These are phyloP conservation scores for Chaetomium cochliodes DNA, from an alignment of 495 filamentous ascomycete genomes.

Conservation along the genomic window DNA sequence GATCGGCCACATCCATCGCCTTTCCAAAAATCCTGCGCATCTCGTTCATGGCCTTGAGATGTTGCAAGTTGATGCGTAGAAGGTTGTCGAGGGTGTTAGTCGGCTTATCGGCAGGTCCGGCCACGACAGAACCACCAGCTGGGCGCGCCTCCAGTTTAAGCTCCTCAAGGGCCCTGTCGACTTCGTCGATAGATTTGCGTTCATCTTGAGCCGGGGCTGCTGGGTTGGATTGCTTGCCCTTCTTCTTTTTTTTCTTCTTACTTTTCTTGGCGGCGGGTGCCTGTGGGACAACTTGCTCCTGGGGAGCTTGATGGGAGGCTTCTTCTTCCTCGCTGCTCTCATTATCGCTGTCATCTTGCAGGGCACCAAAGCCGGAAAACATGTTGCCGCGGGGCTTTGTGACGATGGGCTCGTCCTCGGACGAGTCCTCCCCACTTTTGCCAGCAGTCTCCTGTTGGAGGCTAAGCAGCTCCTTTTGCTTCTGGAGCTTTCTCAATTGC, in stretches of 20 bases:
- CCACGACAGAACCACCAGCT: constrained; percentile 7
- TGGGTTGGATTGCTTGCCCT: constrained; percentile 39
- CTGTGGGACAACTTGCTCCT: constrained; percentile 50
- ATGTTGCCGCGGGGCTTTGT: constrained; percentile 42
- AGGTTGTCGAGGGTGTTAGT: constrained; percentile 51
- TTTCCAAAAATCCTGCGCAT: constrained; percentile 92
- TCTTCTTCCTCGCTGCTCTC: constrained; percentile 39
- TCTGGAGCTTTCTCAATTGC: constrained; percentile 74
- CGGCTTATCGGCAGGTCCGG: constrained; percentile 11
- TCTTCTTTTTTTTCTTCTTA: constrained; percentile 62
- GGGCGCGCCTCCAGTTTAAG: constrained; percentile 46
- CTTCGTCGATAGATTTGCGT: constrained; percentile 64
- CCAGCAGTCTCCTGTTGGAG: constrained; percentile 39
- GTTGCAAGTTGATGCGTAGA: constrained; percentile 70
- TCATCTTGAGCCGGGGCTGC: constrained; percentile 23
- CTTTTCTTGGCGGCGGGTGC: constrained; percentile 50
- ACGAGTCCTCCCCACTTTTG: constrained; percentile 38
- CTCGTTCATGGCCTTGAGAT: constrained; percentile 85
- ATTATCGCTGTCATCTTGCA: constrained; percentile 44
- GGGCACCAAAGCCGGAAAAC: constrained; percentile 53
- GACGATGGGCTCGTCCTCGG: constrained; percentile 44
- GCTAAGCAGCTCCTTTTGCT: constrained; percentile 59
- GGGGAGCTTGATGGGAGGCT: constrained; percentile 41
- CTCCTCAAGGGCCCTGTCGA: constrained; percentile 73
- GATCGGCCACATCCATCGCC: constrained; percentile 63